Evolutionary conservation across 208 protist genomes (phyloP).

Genomic region (Wallacemonas sp.): DNA sequence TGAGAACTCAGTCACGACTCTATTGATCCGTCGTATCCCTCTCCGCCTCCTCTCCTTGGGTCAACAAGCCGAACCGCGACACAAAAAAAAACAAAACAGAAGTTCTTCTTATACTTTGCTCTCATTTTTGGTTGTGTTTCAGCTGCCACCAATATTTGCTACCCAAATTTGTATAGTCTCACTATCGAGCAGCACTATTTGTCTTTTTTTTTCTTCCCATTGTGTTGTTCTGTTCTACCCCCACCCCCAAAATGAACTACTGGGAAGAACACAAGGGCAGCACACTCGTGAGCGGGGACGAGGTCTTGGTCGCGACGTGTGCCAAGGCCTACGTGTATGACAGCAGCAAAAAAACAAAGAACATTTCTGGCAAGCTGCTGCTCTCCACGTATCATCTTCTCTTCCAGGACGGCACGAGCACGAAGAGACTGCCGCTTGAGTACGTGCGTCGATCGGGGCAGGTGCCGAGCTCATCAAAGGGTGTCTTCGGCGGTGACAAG

Average conservation of each 20-base stretch:
- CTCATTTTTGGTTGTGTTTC: conserved; percentile 5
- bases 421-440: conserved; percentile 58
- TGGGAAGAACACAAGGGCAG: conserved; percentile 41
- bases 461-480: conserved; percentile 28
- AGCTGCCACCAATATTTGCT: no score
- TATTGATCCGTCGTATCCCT: no score
- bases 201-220: conserved; percentile 19
- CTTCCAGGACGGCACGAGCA: conserved; percentile 37
- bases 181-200: background rate
- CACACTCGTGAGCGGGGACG: conserved; percentile 32
- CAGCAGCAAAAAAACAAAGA: conserved; percentile 47
- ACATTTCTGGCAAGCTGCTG: conserved; percentile 58
- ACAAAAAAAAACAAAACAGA: no score
- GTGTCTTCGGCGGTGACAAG: conserved; percentile 61
- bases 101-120: no score
- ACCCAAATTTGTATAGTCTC: no score
- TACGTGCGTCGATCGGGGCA: conserved; percentile 29
- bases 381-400: conserved; percentile 70
- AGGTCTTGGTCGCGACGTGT: conserved; percentile 54
- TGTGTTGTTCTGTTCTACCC: background rate
- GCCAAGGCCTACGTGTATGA: conserved; percentile 59
- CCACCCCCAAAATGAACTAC: conserved; percentile 40
- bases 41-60: no score
- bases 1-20: no score
- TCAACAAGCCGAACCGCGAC: no score